Conservation (phyloP, 1,139 yeast genomes). For the Taphrina pruni region DNA sequence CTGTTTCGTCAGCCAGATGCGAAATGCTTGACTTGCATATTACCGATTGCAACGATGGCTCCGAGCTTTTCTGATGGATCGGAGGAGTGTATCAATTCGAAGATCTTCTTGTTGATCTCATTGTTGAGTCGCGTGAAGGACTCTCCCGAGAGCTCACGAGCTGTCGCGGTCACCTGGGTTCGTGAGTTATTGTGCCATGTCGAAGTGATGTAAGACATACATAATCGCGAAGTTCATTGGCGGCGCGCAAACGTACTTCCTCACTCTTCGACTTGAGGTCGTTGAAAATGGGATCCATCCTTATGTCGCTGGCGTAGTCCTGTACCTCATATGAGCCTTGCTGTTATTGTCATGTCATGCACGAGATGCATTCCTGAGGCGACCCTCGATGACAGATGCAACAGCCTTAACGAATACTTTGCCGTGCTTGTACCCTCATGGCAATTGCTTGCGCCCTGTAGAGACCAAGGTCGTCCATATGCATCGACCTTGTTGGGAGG, state of each 20-base stretch:
- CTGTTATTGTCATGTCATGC: neutral
- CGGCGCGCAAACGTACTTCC: conserved; percentile 54
- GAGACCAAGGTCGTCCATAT: too few species aligned
- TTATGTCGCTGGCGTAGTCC: neutral
- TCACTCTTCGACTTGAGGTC: conserved; percentile 40
- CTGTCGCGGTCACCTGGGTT: conserved; percentile 59
- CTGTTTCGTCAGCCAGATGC: conserved; percentile 49
- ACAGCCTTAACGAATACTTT: too few species aligned
- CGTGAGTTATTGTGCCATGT: neutral
- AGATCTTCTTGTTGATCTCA: conserved; percentile 84
- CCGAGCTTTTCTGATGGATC: conserved; percentile 79
- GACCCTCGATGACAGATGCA: too few species aligned
- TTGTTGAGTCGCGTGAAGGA: conserved; percentile 81
- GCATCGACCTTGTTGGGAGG: too few species aligned
- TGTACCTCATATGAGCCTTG: neutral
- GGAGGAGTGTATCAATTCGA: conserved; percentile 78
- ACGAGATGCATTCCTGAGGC: too few species aligned
- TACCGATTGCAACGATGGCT: conserved; percentile 78
- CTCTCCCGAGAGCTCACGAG: conserved; percentile 77
- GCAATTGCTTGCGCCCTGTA: too few species aligned
- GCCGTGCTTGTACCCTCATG: too few species aligned
- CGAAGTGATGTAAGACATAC: conserved; percentile 49
- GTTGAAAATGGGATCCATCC: conserved; percentile 37
- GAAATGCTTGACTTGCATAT: neutral
- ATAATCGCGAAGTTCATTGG: conserved; percentile 69